Evolutionary conservation across 2,329 filamentous ascomycete genomes (phyloP), one percentile per base, ranked within the genome.

Genomic region (Pseudogymnoascus sp.): DNA sequence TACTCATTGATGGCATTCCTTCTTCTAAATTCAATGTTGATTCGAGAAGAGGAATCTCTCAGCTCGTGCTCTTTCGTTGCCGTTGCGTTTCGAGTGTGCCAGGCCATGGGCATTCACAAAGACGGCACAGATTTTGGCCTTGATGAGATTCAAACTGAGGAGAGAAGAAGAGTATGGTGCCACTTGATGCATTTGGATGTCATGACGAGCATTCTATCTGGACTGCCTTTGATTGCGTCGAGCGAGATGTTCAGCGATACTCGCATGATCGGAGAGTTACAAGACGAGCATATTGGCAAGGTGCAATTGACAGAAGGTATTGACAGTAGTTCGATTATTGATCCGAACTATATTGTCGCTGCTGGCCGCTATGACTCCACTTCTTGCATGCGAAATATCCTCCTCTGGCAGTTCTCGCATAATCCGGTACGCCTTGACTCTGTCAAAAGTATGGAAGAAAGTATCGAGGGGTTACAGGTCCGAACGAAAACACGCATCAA

Each of bases 131-230:
- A 77, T 60, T 77, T 86, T 38, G 78, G 77, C 0, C 74, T 87
- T 4, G 76, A 79, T 0, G 80, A 82, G 0, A 86, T 83, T 63
- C 83, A 87, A 62, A 79, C 79, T 0, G 84, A 88, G 69, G 81
- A 86, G 73, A 77, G 85, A 40, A 77, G 85, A 24, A 78, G 85
- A 1, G 70, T 87, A 0, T 88, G 85, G 82, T 86, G 82, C 78
- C 82, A 85, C n/a, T 77, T 87, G 11, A 74, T 85, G 42, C 75
- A 81, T 3, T 74, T 87, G 0, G 86, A 88, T 67, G 72, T 82
- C 4, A 61, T 78, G 81, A 11, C 78, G 80, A 0, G 78, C 81
- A 3, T 82, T 86, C 65, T 80, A 84, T 63, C 74, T 80, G 3
- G 82, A 81, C 13, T 60, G 31, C 59, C 59, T 38, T 13, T 33